Percentiles rank a stretch among this genome's conserved stretches.
Evolutionary conservation across 2,329 filamentous ascomycete genomes (phyloP).

Genomic region (Fusarium cyanostomum): DNA sequence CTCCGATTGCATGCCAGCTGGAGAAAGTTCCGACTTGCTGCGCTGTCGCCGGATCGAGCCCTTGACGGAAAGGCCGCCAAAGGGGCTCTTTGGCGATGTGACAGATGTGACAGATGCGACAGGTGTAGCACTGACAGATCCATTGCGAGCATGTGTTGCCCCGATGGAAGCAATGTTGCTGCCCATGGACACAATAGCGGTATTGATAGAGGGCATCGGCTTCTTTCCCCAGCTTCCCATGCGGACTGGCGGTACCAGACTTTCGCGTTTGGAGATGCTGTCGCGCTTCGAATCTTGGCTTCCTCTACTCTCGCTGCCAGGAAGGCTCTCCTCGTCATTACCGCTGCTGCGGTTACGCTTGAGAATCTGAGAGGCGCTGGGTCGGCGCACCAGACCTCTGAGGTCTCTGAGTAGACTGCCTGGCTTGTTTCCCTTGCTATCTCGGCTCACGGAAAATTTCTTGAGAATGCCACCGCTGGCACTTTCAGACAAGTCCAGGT

Average conservation of each 20-base stretch:
- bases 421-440: constrained; percentile 59
- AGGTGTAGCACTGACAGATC: constrained; percentile 66
- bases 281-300: constrained; percentile 44
- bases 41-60: constrained; percentile 62
- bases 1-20: constrained; percentile 43
- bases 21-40: constrained; percentile 63
- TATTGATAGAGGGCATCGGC: constrained; percentile 66
- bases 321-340: constrained; percentile 44
- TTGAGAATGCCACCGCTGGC: constrained; percentile 70
- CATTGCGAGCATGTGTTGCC: constrained; percentile 64
- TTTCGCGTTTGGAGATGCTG: constrained; percentile 54
- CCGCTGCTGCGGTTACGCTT: constrained; percentile 58
- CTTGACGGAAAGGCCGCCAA: constrained; percentile 56
- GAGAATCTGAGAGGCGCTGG: constrained; percentile 54
- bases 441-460: constrained; percentile 64
- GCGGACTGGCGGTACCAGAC: constrained; percentile 61
- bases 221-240: constrained; percentile 64
- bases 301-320: constrained; percentile 36
- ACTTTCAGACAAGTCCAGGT: constrained; percentile 64
- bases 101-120: constrained; percentile 62
- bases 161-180: constrained; percentile 65
- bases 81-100: constrained; percentile 64
- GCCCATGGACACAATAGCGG: constrained; percentile 65
- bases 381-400: constrained; percentile 60
- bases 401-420: constrained; percentile 58